Base-by-base conservation (phyloP, 2,329 filamentous ascomycete species). In the Exophiala alcalophila region DNA sequence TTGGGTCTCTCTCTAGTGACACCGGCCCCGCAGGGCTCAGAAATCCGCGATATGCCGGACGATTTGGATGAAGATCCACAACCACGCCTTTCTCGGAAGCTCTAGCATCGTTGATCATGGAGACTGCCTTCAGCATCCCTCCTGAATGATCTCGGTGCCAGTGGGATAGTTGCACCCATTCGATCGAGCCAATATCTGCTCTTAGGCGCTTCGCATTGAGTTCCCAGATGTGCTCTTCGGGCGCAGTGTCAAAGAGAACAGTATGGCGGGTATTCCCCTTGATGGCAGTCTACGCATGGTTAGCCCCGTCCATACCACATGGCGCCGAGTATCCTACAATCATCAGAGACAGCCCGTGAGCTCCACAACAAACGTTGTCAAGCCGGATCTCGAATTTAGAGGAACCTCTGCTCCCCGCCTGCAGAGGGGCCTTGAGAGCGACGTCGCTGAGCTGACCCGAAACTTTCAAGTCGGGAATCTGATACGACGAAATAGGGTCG, bases 91-190 rank as follows among this genome's bases (percentile, higher is more conserved):
- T 34, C 2, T 55, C 52, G 0, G 56, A 31, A 3, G 49, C 36
- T 53, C 67, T 67, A 7, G 67, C 69, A 1, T 64, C 57, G 3
- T 65, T 67, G 30, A 78, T 71, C 63, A 71, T 64, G 12, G 61
- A 55, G 30, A 78, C 60, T n/a, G 74, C 72, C 30, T 62, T 63
- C 14, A 69, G 58, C 59, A 79, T 64, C 4, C 74, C 73, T n/a
- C 69, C 72, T 18, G 72, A 75, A 50, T 78, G 72, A 49, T 78
- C 72, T 26, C 74, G 66, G 59, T 78, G 72, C 74, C 74, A 76
- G 52, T 76, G 70, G 4, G 71, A 73, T 16, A 77, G 58, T 33
- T 74, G 65, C 14, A 76, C 66, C 10, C 68, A 44, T 49, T 76
- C 73, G 16, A 78, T 61, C 0, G 57, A 51, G 1, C 64, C 57